phyloP scores from a whole-genome alignment of 345 rosid species.

The Eucalyptus cloeziana region DNA sequence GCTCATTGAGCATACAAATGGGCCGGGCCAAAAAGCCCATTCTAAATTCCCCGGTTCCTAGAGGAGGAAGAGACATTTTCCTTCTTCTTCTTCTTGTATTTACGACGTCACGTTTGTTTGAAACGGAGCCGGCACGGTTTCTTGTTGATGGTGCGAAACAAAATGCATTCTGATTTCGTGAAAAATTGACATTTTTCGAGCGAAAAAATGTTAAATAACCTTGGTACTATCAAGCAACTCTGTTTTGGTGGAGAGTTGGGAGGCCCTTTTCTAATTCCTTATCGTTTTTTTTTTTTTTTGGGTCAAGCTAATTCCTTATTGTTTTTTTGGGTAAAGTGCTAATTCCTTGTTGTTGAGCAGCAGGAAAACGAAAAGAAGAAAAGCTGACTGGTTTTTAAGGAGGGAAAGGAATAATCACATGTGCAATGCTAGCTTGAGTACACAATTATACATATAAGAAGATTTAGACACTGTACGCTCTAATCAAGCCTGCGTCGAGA shows the following conservation, averaged over 20 bases:
- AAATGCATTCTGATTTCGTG: not conserved
- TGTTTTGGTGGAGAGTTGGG: not conserved
- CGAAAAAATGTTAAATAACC: not conserved
- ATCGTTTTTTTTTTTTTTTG: too few relatives aligned
- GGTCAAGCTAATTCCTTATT: too few relatives aligned
- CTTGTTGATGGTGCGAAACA: not conserved
- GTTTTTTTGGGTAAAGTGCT: too few relatives aligned
- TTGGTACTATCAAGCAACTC: too few relatives aligned
- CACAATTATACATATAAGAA: not conserved
- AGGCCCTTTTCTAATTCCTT: not conserved
- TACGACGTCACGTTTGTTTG: not conserved
- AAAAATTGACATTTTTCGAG: not conserved
- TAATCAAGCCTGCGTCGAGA: fast-evolving
- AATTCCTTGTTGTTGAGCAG: not conserved
- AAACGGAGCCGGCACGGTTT: not conserved
- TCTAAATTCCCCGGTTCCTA: not conserved
- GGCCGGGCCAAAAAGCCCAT: not conserved
- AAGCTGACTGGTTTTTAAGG: not conserved
- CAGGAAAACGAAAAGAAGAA: not conserved
- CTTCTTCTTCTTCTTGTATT: not conserved
- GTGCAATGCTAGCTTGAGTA: too few relatives aligned
- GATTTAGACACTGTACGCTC: fast-evolving
- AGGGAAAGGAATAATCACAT: not conserved
- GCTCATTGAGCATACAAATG: not conserved
- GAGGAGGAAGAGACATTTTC: not conserved